Percentiles rank a stretch among this genome's conserved stretches.
Evolutionary conservation across 495 filamentous ascomycete species (phyloP).

Genomic region (Beverwykella pulmonaria): DNA sequence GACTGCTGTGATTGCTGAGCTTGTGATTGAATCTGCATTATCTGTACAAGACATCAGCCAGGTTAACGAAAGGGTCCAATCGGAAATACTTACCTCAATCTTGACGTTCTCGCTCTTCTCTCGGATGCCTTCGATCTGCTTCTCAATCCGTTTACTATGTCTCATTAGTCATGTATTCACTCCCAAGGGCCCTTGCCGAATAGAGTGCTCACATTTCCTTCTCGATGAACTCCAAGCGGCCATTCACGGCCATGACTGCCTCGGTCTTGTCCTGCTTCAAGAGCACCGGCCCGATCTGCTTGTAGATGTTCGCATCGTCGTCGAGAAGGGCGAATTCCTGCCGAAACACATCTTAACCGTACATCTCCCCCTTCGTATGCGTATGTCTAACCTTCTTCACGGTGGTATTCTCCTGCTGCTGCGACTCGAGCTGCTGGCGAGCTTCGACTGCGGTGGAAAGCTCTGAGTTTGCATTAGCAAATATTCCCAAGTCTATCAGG

Average conservation of each 20-base stretch:
- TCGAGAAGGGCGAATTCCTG: constrained; percentile 81
- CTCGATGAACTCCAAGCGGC: constrained; percentile 86
- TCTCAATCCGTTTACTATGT: constrained; percentile 76
- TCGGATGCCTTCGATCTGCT: constrained; percentile 75
- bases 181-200: not conserved
- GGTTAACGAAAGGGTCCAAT: not conserved
- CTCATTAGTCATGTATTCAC: constrained; percentile 18
- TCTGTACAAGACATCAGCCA: constrained; percentile 27
- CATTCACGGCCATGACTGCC: constrained; percentile 84
- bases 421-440: constrained; percentile 91
- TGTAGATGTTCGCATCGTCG: constrained; percentile 87
- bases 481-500: constrained; percentile 2
- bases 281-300: constrained; percentile 88
- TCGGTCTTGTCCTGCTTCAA: constrained; percentile 91
- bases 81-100: constrained; percentile 57
- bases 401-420: constrained; percentile 86
- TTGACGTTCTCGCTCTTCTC: constrained; percentile 82
- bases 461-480: constrained; percentile 56
- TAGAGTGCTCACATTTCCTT: constrained; percentile 77
- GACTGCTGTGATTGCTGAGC: constrained; percentile 32
- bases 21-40: constrained; percentile 42
- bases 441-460: constrained; percentile 73
- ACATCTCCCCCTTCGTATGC: not conserved
- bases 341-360: not conserved
- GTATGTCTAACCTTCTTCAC: constrained; percentile 69